Evolutionary conservation across 441 rosid species (phyloP).

Genomic region (Breynia disticha): DNA sequence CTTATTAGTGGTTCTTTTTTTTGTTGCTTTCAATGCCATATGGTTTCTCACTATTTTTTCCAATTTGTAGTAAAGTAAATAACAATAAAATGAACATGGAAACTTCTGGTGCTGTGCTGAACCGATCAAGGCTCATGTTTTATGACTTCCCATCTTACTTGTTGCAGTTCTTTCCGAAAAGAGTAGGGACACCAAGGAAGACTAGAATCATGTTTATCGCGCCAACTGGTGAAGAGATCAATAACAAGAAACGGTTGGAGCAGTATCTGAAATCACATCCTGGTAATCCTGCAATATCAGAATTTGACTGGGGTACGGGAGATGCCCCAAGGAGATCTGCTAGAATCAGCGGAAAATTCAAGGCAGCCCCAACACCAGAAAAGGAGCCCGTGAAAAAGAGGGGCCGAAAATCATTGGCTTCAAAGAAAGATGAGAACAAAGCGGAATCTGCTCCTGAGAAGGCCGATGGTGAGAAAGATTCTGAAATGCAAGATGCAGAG

Average conservation of each 20-base stretch:
- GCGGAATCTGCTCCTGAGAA: conserved; percentile 27
- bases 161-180: conserved; percentile 64
- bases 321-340: conserved; percentile 91
- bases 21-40: no score
- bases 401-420: conserved; percentile 39
- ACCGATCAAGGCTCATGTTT: no score
- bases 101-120: no score
- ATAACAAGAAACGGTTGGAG: conserved; percentile 63
- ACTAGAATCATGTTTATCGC: conserved; percentile 66
- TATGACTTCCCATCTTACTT: conserved; percentile 2
- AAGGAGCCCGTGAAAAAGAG: conserved; percentile 72
- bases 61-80: no score
- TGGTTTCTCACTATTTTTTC: no score
- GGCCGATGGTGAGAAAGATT: conserved; percentile 32
- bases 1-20: no score
- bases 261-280: conserved; percentile 77
- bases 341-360: conserved; percentile 69
- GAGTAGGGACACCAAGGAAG: conserved; percentile 59
- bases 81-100: no score
- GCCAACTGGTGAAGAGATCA: conserved; percentile 83
- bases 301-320: conserved; percentile 90
- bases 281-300: conserved; percentile 53
- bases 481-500: conserved; percentile 28
- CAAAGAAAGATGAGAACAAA: conserved; percentile 59
- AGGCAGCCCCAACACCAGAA: conserved; percentile 63